A percentile compares a stretch with the other conserved stretches of the same genome.
Evolutionary conservation across 768 basidiomycete genomes (phyloP).

Genomic region (Strobilomyces confusus): DNA sequence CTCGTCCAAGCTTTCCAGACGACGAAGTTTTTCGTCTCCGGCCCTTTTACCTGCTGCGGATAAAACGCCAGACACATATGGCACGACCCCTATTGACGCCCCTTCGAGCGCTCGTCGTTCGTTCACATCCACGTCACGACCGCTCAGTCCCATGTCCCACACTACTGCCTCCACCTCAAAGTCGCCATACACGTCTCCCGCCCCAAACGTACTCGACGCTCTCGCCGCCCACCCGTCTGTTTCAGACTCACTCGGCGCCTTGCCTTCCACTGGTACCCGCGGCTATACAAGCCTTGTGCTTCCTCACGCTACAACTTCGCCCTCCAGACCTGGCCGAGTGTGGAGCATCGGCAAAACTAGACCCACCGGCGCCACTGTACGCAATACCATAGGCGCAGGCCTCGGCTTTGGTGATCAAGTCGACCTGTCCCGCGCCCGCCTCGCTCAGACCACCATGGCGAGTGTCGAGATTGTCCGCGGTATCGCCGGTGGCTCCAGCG

Average conservation of each 20-base stretch:
- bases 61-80: constrained; percentile 5
- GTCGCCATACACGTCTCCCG: constrained; percentile 29
- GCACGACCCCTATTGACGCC: neutral
- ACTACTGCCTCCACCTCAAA: constrained; percentile 24
- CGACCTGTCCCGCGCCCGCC: constrained; percentile 70
- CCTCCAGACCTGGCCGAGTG: constrained; percentile 19
- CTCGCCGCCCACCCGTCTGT: constrained; percentile 30
- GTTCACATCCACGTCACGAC: constrained; percentile 12
- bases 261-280: constrained; percentile 50
- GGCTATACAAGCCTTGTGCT: constrained; percentile 54
- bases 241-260: constrained; percentile 20
- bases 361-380: constrained; percentile 10
- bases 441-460: constrained; percentile 87
- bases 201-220: constrained; percentile 29
- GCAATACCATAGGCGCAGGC: constrained; percentile 24
- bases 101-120: constrained; percentile 9
- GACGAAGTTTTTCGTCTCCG: constrained; percentile 32
- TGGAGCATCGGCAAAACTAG: constrained; percentile 24
- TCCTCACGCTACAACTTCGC: constrained; percentile 36
- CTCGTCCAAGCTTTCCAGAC: constrained; percentile 22
- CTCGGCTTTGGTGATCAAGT: constrained; percentile 44
- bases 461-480: constrained; percentile 76
- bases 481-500: constrained; percentile 27
- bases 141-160: constrained; percentile 12
- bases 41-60: constrained; percentile 7